These are phyloP conservation scores for Aspergillus tamarii DNA, from an alignment of 2,329 filamentous ascomycete genomes.

Conservation along the genomic window DNA sequence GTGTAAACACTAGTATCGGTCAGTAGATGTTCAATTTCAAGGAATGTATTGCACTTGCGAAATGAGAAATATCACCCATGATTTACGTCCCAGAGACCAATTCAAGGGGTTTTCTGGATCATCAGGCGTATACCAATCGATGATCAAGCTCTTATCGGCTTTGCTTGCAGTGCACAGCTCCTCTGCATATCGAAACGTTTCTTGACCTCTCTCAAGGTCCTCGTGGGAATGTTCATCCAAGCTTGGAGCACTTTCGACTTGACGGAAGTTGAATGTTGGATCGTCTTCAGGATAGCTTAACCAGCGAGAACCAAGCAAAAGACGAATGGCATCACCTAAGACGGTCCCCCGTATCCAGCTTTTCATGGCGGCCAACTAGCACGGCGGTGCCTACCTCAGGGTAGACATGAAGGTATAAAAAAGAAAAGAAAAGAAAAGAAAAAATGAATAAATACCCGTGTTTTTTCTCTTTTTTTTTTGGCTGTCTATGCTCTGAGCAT, in stretches of 20 bases:
- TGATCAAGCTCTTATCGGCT: background rate
- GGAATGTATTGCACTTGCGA: background rate
- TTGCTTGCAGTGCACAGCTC: background rate
- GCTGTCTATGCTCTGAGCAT: too few species aligned
- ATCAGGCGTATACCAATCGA: constrained; percentile 12
- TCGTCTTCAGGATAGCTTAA: background rate
- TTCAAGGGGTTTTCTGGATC: constrained; percentile 36
- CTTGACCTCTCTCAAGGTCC: background rate
- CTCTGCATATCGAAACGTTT: background rate
- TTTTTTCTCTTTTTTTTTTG: too few species aligned
- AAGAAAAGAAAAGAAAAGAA: too few species aligned
- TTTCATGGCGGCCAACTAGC: background rate
- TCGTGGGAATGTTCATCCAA: background rate
- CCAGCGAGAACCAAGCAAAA: background rate
- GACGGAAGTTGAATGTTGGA: background rate
- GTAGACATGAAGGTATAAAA: too few species aligned
- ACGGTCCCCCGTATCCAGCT: background rate
- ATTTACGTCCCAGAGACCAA: constrained; percentile 36
- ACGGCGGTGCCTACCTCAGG: too few species aligned
- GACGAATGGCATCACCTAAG: background rate
- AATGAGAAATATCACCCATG: constrained; percentile 21
- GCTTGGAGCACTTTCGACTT: background rate
- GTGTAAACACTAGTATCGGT: constrained; percentile 34
- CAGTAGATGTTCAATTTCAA: background rate
- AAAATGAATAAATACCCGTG: too few species aligned